Evolutionary conservation across 1,284 basidiomycete genomes (phyloP), one percentile per base, ranked within the genome.

Genomic region (Sporisorium graminicola): DNA sequence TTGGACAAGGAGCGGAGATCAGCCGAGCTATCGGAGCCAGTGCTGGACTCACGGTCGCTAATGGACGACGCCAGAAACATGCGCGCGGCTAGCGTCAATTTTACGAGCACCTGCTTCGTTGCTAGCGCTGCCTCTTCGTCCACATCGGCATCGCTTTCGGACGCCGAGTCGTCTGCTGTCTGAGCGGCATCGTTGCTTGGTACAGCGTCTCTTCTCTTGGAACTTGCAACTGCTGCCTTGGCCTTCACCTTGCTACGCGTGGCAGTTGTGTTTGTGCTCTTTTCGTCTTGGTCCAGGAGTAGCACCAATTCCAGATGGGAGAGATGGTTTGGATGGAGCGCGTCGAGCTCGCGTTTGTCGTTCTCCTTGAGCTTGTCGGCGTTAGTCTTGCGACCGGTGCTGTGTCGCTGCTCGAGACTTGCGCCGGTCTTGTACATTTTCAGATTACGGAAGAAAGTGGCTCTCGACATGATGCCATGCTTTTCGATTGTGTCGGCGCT

Each of bases 381-480:
- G 43, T 77, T 77, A 10, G 69, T 77, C 54, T 77, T 77, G 22
- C 74, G 62, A 18, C 74, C 74, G 14, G 74, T 77, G 61, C 74
- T 77, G 47, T 69, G 63, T n/a, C 74, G 55, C 37, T 77, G 74
- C 29, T 77, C 74, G 37, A 77, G 70, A 44, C 74, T 77, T 5
- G 63, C 66, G 7, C 74, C 74, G 2, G 69, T 60, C 62, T 77
- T 77, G 59, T 72, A 77, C 65, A 77, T 69, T 53, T 73, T 72
- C 40, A 77, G 47, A 35, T 72, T 77, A 31, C 70, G 69, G 46
- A 73, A 77, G 47, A 77, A 77, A n/a, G 74, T 77, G 44, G 69
- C 70, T 24, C 74, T 61, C 6, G 70, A 72, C 74, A 77, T 77
- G 63, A 77, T 73, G 43, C 74, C 74, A 42, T 77, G 69, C 55